Evolutionary conservation across 1,139 yeast species (phyloP), one percentile per base, ranked within the genome.

Genomic region (Pichia sp.): DNA sequence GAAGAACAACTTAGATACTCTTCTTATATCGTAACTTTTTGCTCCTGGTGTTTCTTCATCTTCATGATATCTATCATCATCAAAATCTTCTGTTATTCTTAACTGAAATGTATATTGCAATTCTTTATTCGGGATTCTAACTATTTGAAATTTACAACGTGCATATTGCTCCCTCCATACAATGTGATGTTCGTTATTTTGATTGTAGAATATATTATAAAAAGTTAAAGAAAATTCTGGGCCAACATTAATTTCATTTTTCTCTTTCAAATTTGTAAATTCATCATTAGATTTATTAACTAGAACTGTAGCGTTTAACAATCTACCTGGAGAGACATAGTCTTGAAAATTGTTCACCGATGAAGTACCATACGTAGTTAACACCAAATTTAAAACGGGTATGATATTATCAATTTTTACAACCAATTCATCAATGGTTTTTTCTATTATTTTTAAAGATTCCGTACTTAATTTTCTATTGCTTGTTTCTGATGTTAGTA

Each of bases 141-240:
- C 50, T 8, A 81, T 56, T 19, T 63, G 60, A 1, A 76, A 73
- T 43, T 62, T 59, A 32, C 82, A 74, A 42, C 78, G 67, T 7
- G 87, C 80, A 60, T 66, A 77, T 43, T 80, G 81, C 53, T 84
- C 94, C 51, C 80, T 81, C 94, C 94, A 84, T 3, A 76, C 69
- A 2, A 82, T 72, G 35, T 70, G 70, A 27, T 55, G 55, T 10
- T 55, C 50, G 27, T 63, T 68, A 46, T 60, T 63, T 56, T 50
- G 74, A 45, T 80, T 80, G 53, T 79, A 78, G 52, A 82, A 84
- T 4, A 85, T 72, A 2, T 86, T 69, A 53, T 76, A 85, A 51
- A 76, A 62, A 4, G 76, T 80, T 37, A 80, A 60, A 43, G 70
- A 72, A 59, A 83, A 83, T 0, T 53, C 51, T 0, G 88, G 88